phyloP scores from a whole-genome alignment of 495 filamentous ascomycete species.

The Penicillium alfredii region DNA sequence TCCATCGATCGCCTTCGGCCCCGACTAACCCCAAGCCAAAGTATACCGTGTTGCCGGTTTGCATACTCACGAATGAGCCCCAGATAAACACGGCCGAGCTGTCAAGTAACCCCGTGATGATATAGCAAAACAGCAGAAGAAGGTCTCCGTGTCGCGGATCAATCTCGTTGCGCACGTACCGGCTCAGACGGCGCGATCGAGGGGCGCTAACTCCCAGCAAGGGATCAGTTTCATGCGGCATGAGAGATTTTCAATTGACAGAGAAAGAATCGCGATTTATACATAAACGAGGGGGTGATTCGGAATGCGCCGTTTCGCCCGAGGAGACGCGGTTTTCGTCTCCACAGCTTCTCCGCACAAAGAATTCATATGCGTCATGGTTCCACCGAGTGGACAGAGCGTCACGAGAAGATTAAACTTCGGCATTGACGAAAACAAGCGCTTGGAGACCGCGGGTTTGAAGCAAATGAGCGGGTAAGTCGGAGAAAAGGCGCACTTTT shows the following conservation, averaged over 20 bases:
- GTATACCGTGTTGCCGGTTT: conserved; percentile 76
- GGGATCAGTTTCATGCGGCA: conserved; percentile 9
- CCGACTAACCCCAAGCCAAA: conserved; percentile 62
- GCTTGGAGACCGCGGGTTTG: too few relatives aligned
- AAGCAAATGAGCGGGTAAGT: too few relatives aligned
- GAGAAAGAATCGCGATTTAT: too few relatives aligned
- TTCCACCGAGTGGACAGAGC: conserved; percentile 1
- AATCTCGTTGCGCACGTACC: conserved; percentile 45
- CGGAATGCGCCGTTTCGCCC: too few relatives aligned
- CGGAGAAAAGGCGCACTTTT: too few relatives aligned
- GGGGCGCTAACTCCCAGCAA: conserved; percentile 1
- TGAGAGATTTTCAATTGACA: too few relatives aligned
- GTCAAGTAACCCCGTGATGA: conserved; percentile 69
- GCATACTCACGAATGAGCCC: conserved; percentile 75
- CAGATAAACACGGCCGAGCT: conserved; percentile 65
- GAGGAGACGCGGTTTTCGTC: too few relatives aligned
- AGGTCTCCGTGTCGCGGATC: conserved; percentile 52
- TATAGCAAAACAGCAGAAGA: conserved; percentile 59
- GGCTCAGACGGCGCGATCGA: conserved; percentile 12
- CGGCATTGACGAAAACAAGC: too few relatives aligned
- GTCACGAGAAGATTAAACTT: too few relatives aligned
- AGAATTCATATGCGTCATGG: conserved; percentile 1
- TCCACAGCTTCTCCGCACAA: background rate
- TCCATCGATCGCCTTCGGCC: conserved; percentile 39
- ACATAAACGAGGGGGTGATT: too few relatives aligned